Percentiles rank a stretch among this genome's conserved stretches.
Evolutionary conservation across 1,139 yeast genomes (phyloP).

Genomic region (Yamadazyma epiphylla): DNA sequence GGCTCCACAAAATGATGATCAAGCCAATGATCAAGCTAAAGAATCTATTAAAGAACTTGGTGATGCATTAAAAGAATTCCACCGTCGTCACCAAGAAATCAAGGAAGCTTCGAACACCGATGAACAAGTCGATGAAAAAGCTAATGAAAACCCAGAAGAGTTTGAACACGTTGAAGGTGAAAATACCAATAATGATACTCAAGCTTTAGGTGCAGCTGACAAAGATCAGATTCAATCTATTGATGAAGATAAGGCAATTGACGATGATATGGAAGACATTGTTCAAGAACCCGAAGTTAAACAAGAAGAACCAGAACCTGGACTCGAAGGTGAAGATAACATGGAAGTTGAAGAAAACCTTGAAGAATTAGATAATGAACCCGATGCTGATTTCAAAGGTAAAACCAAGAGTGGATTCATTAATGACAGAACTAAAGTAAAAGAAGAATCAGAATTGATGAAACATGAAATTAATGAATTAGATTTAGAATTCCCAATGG

Average conservation of each 20-base stretch:
- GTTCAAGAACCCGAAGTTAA: conserved; percentile 17
- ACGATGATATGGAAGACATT: conserved; percentile 45
- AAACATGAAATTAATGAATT: conserved; percentile 18
- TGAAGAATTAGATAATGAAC: conserved; percentile 18
- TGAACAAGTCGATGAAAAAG: conserved; percentile 44
- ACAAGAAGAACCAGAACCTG: conserved; percentile 18
- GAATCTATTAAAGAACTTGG: conserved; percentile 86
- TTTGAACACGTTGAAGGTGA: conserved; percentile 91
- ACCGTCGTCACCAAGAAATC: conserved; percentile 86
- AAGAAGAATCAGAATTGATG: conserved; percentile 21
- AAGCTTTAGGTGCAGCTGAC: conserved; percentile 89
- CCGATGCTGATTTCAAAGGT: conserved; percentile 48
- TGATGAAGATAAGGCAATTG: conserved; percentile 85
- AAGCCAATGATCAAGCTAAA: conserved; percentile 67
- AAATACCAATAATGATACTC: conserved; percentile 70
- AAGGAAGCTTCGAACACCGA: conserved; percentile 50
- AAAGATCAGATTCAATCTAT: conserved; percentile 74
- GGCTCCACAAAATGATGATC: conserved; percentile 39
- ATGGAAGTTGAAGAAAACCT: conserved; percentile 20
- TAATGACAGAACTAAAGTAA: conserved; percentile 39
- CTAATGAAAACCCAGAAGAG: conserved; percentile 75
- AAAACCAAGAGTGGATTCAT: conserved; percentile 51
- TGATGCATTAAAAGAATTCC: conserved; percentile 86
- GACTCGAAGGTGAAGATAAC: conserved; percentile 22
- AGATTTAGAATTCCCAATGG: conserved; percentile 11